Conservation (phyloP, 2,329 filamentous ascomycete genomes). For the Fusarium pilosicola region DNA sequence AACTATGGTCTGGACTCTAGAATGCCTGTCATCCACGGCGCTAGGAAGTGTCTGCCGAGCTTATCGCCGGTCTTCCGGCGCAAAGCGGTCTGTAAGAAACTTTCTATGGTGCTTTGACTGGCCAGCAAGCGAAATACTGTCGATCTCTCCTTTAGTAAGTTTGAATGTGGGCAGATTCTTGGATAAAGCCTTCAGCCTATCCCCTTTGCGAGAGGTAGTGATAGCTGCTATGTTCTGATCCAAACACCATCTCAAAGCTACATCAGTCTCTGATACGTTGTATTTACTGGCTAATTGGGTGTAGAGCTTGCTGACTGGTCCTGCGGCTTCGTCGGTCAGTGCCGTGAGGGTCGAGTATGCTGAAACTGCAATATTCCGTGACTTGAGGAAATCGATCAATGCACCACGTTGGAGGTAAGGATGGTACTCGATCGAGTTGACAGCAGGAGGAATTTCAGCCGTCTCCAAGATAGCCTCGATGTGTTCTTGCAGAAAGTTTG, state of each 20-base stretch:
- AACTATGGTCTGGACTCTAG: background rate
- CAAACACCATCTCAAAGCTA: background rate
- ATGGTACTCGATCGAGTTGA: background rate
- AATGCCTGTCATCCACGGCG: background rate
- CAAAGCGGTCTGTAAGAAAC: background rate
- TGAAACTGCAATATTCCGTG: background rate
- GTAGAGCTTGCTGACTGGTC: background rate
- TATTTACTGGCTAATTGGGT: background rate
- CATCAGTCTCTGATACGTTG: background rate
- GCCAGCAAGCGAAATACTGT: background rate
- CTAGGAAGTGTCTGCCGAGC: fast-evolving
- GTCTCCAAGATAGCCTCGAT: background rate
- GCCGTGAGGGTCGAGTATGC: background rate
- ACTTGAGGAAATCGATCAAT: background rate
- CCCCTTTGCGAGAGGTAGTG: background rate
- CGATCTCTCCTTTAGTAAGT: background rate
- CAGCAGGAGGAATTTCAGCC: background rate
- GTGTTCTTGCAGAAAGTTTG: background rate
- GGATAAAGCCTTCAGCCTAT: background rate
- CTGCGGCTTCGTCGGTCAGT: background rate
- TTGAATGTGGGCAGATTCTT: background rate
- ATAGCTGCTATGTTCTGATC: background rate
- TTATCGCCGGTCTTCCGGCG: background rate
- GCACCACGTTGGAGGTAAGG: background rate
- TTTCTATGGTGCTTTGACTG: background rate